Evolutionary conservation across 2,329 filamentous ascomycete genomes (phyloP).

Genomic region (Trichoderma cornu-damae): DNA sequence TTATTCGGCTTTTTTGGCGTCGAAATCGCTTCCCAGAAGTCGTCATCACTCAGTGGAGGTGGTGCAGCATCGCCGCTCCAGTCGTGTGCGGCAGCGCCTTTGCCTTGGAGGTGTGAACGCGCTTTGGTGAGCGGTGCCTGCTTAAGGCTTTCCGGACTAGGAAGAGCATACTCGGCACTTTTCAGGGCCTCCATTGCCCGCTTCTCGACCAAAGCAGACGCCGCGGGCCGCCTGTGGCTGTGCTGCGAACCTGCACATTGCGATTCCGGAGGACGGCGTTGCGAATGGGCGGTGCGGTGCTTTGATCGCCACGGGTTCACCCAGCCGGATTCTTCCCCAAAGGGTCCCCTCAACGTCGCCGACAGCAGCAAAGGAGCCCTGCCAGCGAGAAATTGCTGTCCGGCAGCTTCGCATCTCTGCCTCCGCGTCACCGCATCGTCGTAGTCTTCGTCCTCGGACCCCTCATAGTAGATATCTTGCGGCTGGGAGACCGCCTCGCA

Average conservation of each 20-base stretch:
- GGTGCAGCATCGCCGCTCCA: conserved; percentile 30
- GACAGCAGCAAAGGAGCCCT: conserved; percentile 53
- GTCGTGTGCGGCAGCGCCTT: conserved; percentile 30
- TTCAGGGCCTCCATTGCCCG: conserved; percentile 1
- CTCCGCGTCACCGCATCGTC: conserved; percentile 42
- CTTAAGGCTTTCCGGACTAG: conserved; percentile 39
- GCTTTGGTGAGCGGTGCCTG: conserved; percentile 28
- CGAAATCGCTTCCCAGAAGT: conserved; percentile 18
- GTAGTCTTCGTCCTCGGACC: conserved; percentile 55
- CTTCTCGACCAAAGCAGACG: neutral
- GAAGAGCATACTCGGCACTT: conserved; percentile 36
- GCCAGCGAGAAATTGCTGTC: conserved; percentile 53
- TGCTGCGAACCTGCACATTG: neutral
- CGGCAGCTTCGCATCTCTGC: conserved; percentile 55
- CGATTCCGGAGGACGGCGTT: neutral
- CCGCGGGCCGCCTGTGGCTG: neutral
- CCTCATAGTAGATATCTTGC: conserved; percentile 48
- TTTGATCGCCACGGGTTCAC: conserved; percentile 34
- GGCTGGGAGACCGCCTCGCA: conserved; percentile 39
- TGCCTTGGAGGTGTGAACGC: conserved; percentile 30
- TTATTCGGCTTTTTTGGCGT: neutral
- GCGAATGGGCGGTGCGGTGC: conserved; percentile 21
- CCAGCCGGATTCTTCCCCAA: conserved; percentile 38
- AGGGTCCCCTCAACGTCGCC: conserved; percentile 57
- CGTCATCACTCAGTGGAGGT: conserved; percentile 17